Base-by-base conservation (phyloP, 2,329 filamentous ascomycete genomes). In the Stromatinia cepivora region DNA sequence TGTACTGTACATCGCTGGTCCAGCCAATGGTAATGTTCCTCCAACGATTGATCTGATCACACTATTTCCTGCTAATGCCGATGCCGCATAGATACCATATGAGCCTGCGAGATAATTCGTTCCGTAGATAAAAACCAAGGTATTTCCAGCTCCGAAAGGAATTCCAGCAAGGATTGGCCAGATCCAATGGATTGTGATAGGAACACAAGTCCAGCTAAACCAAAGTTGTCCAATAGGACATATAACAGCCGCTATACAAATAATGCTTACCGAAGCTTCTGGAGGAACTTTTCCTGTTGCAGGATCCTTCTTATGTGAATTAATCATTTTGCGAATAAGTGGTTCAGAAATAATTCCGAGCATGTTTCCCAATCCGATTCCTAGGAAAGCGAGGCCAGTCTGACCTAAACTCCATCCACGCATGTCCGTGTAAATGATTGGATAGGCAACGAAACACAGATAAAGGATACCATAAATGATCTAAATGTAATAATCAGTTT, bases 361-460 rank as follows among this genome's bases (percentile, higher is more conserved):
- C 74, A 90, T 80, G 3, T 85, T 88, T 59, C 91, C 90, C 28
- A 87, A 80, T n/a, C 86, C 87, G 54, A 87, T 86, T 15, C 92
- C 94, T 8, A 90, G 76, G 79, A 96, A 97, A 1, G 92, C 86
- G 3, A 97, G 86, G 0, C 94, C 93, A 0, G 89, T 88, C 48
- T 91, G 80, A 1, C 91, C 89, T 0, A 90, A 83, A 2, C 84
- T 84, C 94, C 93, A 97, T 71, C 92, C 92, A 25, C 94, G 90
- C 70, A 87, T 80, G 10, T 86, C 78, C 15, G 84, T 83, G 80
- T 95, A 97, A 70, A 97, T 90, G 70, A 96, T 90, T 0, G 93
- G 93, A 78, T 96, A 96, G 17, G 92, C 92, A 22, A 96, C 90
- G 81, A 97, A 97, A 80, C 92, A 96, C 45, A 97, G 87, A 76